A percentile compares a stretch with the other conserved stretches of the same genome.
Conservation (phyloP, 768 basidiomycete species). For the Xerocomellus amylosporus region DNA sequence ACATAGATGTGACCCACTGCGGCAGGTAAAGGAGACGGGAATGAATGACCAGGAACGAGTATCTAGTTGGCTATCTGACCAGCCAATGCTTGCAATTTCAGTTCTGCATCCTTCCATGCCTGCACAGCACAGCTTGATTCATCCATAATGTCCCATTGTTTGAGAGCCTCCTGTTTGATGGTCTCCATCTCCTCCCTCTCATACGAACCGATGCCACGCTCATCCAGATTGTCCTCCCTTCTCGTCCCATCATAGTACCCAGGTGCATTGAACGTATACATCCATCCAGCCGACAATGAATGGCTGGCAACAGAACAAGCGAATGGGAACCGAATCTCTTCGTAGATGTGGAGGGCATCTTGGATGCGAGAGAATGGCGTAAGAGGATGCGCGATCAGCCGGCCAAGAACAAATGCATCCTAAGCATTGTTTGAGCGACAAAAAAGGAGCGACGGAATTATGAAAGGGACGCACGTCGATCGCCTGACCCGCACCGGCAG, state of each 20-base stretch:
- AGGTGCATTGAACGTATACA: constrained; percentile 18
- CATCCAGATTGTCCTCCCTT: constrained; percentile 8
- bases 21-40: too few relatives aligned
- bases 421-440: background rate
- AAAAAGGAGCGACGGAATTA: background rate
- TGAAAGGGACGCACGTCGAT: constrained; percentile 12
- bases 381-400: constrained; percentile 18
- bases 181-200: constrained; percentile 19
- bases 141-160: constrained; percentile 18
- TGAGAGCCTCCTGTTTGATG: constrained; percentile 7
- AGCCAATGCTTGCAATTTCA: constrained; percentile 3
- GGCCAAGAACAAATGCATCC: constrained; percentile 22
- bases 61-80: background rate
- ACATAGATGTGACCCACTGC: too few relatives aligned
- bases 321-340: constrained; percentile 14
- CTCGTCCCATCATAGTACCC: constrained; percentile 24
- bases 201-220: constrained; percentile 1
- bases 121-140: constrained; percentile 2
- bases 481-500: constrained; percentile 27
- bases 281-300: constrained; percentile 17
- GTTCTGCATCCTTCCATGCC: constrained; percentile 20
- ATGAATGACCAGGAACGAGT: too few relatives aligned
- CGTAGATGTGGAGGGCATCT: constrained; percentile 5
- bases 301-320: constrained; percentile 8
- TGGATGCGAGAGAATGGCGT: constrained; percentile 3